Evolutionary conservation across 1,139 yeast genomes (phyloP).

Genomic region (Kodamaea sp.): DNA sequence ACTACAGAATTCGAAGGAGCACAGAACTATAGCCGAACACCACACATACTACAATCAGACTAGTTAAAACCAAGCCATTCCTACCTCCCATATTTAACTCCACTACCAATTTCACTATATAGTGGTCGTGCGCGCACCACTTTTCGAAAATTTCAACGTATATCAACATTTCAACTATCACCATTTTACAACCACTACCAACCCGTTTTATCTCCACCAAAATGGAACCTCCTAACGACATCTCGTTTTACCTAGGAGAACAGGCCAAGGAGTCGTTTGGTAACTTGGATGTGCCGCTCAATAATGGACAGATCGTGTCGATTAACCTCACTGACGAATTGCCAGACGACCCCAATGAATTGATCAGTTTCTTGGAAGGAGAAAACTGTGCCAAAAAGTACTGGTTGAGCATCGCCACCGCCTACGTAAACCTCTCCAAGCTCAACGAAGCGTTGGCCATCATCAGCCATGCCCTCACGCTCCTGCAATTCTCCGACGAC

Average conservation of each 20-base stretch:
- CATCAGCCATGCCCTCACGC: slow-evolving; percentile 58
- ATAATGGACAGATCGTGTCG: slow-evolving; percentile 70
- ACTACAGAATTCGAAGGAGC: no score
- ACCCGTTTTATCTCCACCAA: neutral
- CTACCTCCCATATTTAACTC: no score
- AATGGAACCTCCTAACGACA: slow-evolving; percentile 35
- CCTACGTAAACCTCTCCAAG: slow-evolving; percentile 67
- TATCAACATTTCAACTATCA: neutral
- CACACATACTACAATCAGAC: no score
- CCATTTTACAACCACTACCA: neutral
- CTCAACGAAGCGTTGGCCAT: slow-evolving; percentile 66
- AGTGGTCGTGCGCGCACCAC: neutral
- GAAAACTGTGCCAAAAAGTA: slow-evolving; percentile 74
- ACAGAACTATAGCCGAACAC: no score
- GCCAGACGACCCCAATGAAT: slow-evolving; percentile 86
- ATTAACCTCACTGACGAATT: slow-evolving; percentile 70
- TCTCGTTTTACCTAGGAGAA: slow-evolving; percentile 41
- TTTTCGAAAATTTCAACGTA: neutral
- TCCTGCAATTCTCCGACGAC: slow-evolving; percentile 40
- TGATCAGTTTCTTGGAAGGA: slow-evolving; percentile 73
- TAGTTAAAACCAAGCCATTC: no score
- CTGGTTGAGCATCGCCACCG: slow-evolving; percentile 84
- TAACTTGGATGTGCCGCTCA: slow-evolving; percentile 64
- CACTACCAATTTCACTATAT: no score
- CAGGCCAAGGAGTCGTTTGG: slow-evolving; percentile 33